Conservation (phyloP, 805 yeast genomes). For the Dipodascopsis uninucleata region DNA sequence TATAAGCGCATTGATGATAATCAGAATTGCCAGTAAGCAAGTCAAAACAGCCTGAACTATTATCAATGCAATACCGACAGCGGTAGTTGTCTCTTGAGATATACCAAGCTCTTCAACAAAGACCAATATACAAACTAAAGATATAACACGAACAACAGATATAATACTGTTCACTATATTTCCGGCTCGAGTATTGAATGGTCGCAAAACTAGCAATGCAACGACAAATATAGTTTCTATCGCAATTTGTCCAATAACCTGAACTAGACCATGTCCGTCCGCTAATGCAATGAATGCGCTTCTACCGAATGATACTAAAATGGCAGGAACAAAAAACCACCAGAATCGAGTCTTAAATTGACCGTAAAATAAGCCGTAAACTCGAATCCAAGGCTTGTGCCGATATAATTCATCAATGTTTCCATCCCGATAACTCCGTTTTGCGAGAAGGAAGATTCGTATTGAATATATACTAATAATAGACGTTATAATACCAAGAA, state of each 20-base stretch:
- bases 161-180: constrained; percentile 34
- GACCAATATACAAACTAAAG: constrained; percentile 33
- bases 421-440: constrained; percentile 23
- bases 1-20: constrained; percentile 25
- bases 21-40: constrained; percentile 30
- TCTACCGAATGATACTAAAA: constrained; percentile 31
- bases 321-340: constrained; percentile 35
- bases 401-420: constrained; percentile 30
- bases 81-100: constrained; percentile 31
- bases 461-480: constrained; percentile 30
- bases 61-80: constrained; percentile 35
- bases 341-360: constrained; percentile 35
- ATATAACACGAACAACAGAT: constrained; percentile 32
- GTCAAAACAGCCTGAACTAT: constrained; percentile 35
- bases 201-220: constrained; percentile 28
- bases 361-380: constrained; percentile 37
- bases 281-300: constrained; percentile 37
- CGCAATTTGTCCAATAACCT: constrained; percentile 36
- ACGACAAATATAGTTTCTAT: constrained; percentile 31
- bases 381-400: constrained; percentile 35
- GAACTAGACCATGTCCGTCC: constrained; percentile 36
- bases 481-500: constrained; percentile 32
- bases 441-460: constrained; percentile 32
- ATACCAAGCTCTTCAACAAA: constrained; percentile 35
- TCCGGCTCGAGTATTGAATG: constrained; percentile 35